Base-by-base conservation (phyloP, 805 yeast species). In the Cephaloascus fragrans region DNA sequence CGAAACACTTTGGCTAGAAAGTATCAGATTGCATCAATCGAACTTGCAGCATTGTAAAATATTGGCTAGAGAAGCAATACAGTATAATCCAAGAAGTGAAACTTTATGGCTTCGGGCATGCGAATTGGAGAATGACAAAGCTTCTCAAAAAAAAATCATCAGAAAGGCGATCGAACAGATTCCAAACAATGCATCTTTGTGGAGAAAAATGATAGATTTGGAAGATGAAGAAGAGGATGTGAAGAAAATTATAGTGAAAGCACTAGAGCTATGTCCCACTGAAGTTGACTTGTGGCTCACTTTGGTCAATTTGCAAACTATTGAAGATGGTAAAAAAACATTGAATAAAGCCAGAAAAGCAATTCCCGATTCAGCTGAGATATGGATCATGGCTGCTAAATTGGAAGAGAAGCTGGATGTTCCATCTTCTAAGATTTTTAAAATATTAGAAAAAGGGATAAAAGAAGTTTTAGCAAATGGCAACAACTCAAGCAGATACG, bases 1-100 rank as follows among this genome's bases (percentile, higher is more conserved):
- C 46, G 94, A 80, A 42, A 82, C 75, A 10, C 64, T 88, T 0
- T 90, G 98, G 98, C 55, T 89, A 5, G 95, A 85, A 45, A 80
- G 73, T 50, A 63, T 90, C 4, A 67, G 85, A 36, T 59, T 89
- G 10, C 77, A 86, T 50, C 57, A 57, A 3, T 50, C 55, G 8
- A 71, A 74, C 36, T 19, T 55, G 2, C 59, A 57, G 33, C 52
- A 69, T 14, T 71, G 84, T 37, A 79, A 75, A 50, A 58, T 66
- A 1, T 66, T 88, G 10, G 78, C 80, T 2, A 72, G 82, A 0
- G 77, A 80, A 36, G 95, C 84, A 0, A 69, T 89, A 2, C 61
- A 64, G 39, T 67, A 59, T 47, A 74, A 79, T 43, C 70, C 77
- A 0, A 60, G 57, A 26, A 77, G 88, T 2, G 67, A 75, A 26